These are phyloP conservation scores for Botrytis deweyae DNA, from an alignment of 2,329 filamentous ascomycete species.

Conservation along the genomic window DNA sequence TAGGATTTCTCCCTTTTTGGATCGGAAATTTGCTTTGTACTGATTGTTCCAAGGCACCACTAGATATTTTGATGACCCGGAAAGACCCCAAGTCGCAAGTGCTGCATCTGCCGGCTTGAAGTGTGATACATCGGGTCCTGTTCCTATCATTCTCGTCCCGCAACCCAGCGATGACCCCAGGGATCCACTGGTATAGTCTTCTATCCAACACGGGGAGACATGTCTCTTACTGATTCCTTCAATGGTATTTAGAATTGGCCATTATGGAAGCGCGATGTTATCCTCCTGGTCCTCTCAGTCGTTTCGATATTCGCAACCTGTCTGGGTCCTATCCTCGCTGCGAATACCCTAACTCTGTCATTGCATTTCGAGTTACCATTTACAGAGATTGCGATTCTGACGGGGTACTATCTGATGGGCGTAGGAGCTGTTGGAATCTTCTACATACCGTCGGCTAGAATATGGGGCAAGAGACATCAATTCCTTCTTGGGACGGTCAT, in stretches of 20 bases:
- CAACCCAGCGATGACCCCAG: conserved; percentile 90
- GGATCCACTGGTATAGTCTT: conserved; percentile 68
- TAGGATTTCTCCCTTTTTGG: conserved; percentile 42
- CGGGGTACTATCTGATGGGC: conserved; percentile 83
- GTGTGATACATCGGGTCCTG: conserved; percentile 65
- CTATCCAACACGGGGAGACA: not conserved
- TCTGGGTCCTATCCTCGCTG: conserved; percentile 81
- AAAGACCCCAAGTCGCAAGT: conserved; percentile 46
- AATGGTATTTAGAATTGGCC: conserved; percentile 68
- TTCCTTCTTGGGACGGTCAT: conserved; percentile 77
- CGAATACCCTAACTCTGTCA: conserved; percentile 78
- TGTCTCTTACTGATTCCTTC: conserved; percentile 20
- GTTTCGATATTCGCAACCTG: conserved; percentile 81
- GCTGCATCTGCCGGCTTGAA: conserved; percentile 57
- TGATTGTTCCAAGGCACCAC: conserved; percentile 51
- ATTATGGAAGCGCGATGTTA: conserved; percentile 78
- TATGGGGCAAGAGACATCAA: conserved; percentile 90
- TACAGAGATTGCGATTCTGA: conserved; percentile 76
- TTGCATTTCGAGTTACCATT: conserved; percentile 65
- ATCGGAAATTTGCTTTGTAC: not conserved
- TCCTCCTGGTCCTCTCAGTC: conserved; percentile 75
- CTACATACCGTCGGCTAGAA: conserved; percentile 81
- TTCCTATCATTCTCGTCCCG: conserved; percentile 78
- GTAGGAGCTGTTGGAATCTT: conserved; percentile 79
- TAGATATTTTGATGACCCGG: conserved; percentile 62